Conservation (phyloP, 352 stramenopile genomes). For the Globisporangium nodosum region DNA sequence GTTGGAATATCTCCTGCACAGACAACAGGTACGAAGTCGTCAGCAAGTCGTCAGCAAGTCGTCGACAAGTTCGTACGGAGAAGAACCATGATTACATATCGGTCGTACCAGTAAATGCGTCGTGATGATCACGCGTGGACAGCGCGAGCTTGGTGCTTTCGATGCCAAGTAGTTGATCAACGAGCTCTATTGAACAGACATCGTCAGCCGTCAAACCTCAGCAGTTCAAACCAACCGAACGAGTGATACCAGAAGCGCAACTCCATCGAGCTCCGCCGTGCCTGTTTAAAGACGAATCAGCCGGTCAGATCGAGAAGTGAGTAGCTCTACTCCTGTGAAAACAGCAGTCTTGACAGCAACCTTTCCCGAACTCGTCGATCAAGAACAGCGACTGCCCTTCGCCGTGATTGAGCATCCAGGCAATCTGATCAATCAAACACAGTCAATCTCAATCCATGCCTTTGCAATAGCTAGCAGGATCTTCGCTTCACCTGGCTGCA, state of each 20-base stretch:
- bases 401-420: conserved; percentile 76
- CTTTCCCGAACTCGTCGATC: conserved; percentile 88
- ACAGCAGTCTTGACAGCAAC: conserved; percentile 15
- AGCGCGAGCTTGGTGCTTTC: conserved; percentile 16
- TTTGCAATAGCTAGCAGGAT: neutral
- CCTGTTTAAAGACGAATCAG: conserved; percentile 18
- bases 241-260: conserved; percentile 58
- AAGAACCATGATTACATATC: neutral
- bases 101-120: conserved; percentile 70
- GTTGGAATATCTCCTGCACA: conserved; percentile 55
- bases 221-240: neutral
- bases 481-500: conserved; percentile 56
- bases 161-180: conserved; percentile 57
- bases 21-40: neutral
- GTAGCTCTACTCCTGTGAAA: neutral
- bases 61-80: neutral
- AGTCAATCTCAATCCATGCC: neutral
- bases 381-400: conserved; percentile 60
- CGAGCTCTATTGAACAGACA: conserved; percentile 29
- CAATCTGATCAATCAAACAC: conserved; percentile 38
- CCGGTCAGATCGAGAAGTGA: neutral
- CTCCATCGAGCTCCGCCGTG: conserved; percentile 68
- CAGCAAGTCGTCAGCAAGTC: neutral
- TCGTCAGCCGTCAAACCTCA: neutral
- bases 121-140: conserved; percentile 65